Conservation (phyloP, 2,329 filamentous ascomycete genomes). For the Huntiella decipiens region DNA sequence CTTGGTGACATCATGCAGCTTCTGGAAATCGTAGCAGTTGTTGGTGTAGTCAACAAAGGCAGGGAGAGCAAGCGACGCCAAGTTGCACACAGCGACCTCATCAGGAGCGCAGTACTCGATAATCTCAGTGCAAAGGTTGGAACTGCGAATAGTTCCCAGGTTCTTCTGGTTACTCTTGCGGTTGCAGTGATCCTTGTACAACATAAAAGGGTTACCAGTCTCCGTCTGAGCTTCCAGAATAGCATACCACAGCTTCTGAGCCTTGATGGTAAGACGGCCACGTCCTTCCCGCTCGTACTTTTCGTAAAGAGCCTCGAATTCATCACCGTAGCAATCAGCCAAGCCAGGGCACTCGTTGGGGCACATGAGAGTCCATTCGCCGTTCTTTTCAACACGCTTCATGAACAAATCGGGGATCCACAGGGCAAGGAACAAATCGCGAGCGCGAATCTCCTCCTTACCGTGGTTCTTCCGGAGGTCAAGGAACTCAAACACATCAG, state of each 20-base stretch:
- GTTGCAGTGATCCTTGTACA: conserved; percentile 98
- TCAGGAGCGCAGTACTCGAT: conserved; percentile 94
- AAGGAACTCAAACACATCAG: conserved; percentile 91
- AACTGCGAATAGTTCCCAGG: conserved; percentile 92
- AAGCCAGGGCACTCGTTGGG: conserved; percentile 90
- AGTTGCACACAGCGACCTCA: conserved; percentile 95
- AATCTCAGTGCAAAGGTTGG: conserved; percentile 97
- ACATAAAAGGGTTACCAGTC: conserved; percentile 98
- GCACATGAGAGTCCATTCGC: conserved; percentile 94
- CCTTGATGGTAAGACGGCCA: conserved; percentile 80
- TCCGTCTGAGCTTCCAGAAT: conserved; percentile 97
- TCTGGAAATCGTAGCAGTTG: conserved; percentile 83
- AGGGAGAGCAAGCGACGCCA: conserved; percentile 83
- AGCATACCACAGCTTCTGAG: conserved; percentile 98
- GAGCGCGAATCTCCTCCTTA: conserved; percentile 92
- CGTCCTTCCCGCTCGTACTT: conserved; percentile 76
- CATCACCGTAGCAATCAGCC: conserved; percentile 90
- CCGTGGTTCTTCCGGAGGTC: conserved; percentile 98
- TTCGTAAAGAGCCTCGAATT: conserved; percentile 89
- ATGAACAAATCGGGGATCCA: conserved; percentile 99
- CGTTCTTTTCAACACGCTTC: conserved; percentile 96
- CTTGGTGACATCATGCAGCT: conserved; percentile 84
- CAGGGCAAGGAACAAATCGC: conserved; percentile 90
- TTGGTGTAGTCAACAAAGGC: conserved; percentile 75
- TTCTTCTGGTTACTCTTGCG: conserved; percentile 99